Base-by-base conservation (phyloP, 345 rosid species). In the Murraya koenigii region DNA sequence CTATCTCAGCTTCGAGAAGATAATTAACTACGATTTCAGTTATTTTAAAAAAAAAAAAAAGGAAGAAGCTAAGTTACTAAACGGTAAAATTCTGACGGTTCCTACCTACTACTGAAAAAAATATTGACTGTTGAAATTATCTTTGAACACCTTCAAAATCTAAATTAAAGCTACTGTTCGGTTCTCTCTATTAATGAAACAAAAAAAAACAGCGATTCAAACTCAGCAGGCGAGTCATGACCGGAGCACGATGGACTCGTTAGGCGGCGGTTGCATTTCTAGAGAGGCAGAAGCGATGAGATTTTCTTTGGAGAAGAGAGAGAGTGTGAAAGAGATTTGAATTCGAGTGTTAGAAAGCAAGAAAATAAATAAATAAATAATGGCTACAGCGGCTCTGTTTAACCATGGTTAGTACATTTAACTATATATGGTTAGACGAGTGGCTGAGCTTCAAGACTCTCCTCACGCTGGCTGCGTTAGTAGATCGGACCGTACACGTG, bases 401-500 rank as follows among this genome's bases (percentile, higher is more conserved):
- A 80, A 82, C 85, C 78, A 67, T 74, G 80, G 84, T 80, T 78
- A 5, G 61, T 0, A 39, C 7, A 13, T 20, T 75, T 64, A 76
- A 83, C 83, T 77, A 69, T n/a, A n/a, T n/a, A n/a, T 67, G 64
- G 80, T 82, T 79, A 79, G 20, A 3, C 7, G 44, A 65, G 44
- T 35, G 58, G 56, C 76, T 14, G 75, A 66, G 44, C 23, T 44
- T 3, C 35, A 17, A 36, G 39, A 5, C 64, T 62, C 56, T 32
- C 35, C 25, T 38, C 67, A 61, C n/a, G 44, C 52, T 69, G 74
- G 81, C 49, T 62, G 80, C 81, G 61, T 26, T 69, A 52, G 61
- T 20, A 49, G 56, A 83, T 85, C 82, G 1, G 76, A 65, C 87
- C 89, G 87, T 87, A 81, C 90, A 89, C 88, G 87, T 87, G 89